Base-by-base conservation (phyloP, 1,139 yeast genomes). In the Sugiyamaella paludigena region DNA sequence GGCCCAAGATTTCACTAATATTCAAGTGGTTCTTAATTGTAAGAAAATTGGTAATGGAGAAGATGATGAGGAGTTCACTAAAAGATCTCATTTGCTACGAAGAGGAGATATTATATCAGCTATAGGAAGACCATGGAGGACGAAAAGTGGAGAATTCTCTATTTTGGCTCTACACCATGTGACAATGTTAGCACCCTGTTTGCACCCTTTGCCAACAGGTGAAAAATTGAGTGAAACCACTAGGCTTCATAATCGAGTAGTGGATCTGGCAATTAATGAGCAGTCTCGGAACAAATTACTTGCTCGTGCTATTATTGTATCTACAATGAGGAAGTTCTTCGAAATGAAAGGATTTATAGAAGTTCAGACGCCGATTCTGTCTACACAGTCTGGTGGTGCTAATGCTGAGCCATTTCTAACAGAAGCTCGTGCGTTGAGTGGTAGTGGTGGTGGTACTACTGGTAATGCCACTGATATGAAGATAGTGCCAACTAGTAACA, bases 311-410 rank as follows among this genome's bases (percentile, higher is more conserved):
- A 61, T 71, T 27, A 70, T 89, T 1, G 71, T 83, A 1, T 72
- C 73, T 29, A 65, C 76, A 3, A 72, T 91, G 5, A 70, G 97
- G 26, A 58, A 63, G 2, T 89, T 79, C 60, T 74, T 91, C 32
- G 71, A 74, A 16, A 58, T 64, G 0, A 68, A 72, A n/a, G 79
- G 72, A 1, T 94, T 89, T 58, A 57, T 87, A 15, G 97, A 89
- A 63, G 95, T 92, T 0, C 86, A 83, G 49, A 92, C 98, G 0
- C 98, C 98, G 0, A 79, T 88, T 1, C 66, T 92, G 12, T 80
- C 89, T 0, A 76, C 26, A 68, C 77, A 38, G 77, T 66, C 89
- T 1, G 87, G 94, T 6, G 98, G 98, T 1, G 98, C 98, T 1
- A 81, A 83, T 58, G 98, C 98, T 0, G 77, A 78, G 19, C 96